Evolutionary conservation across 129 eudicot species (phyloP).

Genomic region (Helianthus tuberosus): DNA sequence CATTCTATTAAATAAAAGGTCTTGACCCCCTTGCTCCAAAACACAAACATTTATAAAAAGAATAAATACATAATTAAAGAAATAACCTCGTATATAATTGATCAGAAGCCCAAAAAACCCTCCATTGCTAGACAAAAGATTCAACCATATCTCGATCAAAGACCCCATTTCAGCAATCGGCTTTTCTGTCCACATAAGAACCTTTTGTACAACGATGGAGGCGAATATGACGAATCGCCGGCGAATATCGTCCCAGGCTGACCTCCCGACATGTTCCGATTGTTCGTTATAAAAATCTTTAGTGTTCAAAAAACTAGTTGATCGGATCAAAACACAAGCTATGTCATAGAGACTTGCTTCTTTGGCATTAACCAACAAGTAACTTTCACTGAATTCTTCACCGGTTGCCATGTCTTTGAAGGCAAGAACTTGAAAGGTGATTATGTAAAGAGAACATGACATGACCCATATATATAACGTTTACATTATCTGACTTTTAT

Average conservation of each 20-base stretch:
- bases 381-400: constrained; percentile 45
- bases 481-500: constrained; percentile 11
- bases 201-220: constrained; percentile 52
- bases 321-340: constrained; percentile 36
- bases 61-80: not conserved
- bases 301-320: constrained; percentile 28
- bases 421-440: constrained; percentile 27
- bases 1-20: too few relatives aligned
- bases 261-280: constrained; percentile 7
- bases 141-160: constrained; percentile 46
- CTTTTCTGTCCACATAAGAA: constrained; percentile 26
- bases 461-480: not conserved
- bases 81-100: constrained; percentile 44
- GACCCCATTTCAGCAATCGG: constrained; percentile 53
- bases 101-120: constrained; percentile 46
- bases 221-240: constrained; percentile 59
- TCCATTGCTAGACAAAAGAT: constrained; percentile 56
- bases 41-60: not conserved
- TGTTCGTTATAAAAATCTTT: constrained; percentile 33
- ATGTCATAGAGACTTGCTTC: constrained; percentile 54
- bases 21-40: not conserved
- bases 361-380: constrained; percentile 52
- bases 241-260: constrained; percentile 10
- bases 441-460: constrained; percentile 5
- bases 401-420: constrained; percentile 48